phyloP scores from a whole-genome alignment of 768 basidiomycete species.

The Boletus rufocinnamomeus region DNA sequence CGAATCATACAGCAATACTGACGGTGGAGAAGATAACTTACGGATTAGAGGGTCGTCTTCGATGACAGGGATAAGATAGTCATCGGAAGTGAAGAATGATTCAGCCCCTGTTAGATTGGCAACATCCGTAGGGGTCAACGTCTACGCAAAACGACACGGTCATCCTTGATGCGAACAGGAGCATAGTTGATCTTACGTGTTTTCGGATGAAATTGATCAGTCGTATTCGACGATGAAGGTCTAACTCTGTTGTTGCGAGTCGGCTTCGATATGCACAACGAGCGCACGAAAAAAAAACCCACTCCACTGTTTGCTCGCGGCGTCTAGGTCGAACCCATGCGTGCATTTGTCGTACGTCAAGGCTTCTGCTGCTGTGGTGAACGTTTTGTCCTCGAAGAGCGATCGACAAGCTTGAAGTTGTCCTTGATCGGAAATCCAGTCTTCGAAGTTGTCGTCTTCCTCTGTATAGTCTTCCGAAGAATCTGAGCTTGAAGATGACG shows the following conservation, averaged over 20 bases:
- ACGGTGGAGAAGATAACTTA: slow-evolving; percentile 40
- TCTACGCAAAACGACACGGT: slow-evolving; percentile 42
- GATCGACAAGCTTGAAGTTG: slow-evolving; percentile 59
- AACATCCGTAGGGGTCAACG: slow-evolving; percentile 48
- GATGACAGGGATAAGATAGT: slow-evolving; percentile 77
- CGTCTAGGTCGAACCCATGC: slow-evolving; percentile 65
- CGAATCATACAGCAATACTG: neutral
- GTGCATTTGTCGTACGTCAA: slow-evolving; percentile 59
- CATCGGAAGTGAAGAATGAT: slow-evolving; percentile 68
- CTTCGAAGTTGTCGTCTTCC: slow-evolving; percentile 72
- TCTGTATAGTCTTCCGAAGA: slow-evolving; percentile 30
- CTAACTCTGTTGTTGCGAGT: slow-evolving; percentile 51
- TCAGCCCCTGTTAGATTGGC: slow-evolving; percentile 56
- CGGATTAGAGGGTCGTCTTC: slow-evolving; percentile 90
- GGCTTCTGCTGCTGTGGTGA: slow-evolving; percentile 61
- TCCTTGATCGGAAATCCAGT: slow-evolving; percentile 75
- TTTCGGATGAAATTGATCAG: slow-evolving; percentile 87
- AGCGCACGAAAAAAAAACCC: slow-evolving; percentile 24
- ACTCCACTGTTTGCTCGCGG: slow-evolving; percentile 56
- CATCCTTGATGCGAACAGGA: neutral
- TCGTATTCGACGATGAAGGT: slow-evolving; percentile 77
- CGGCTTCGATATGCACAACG: neutral
- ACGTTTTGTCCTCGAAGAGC: slow-evolving; percentile 68
- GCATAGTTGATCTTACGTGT: slow-evolving; percentile 45
- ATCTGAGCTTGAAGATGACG: slow-evolving; percentile 27